A percentile compares a stretch with the other conserved stretches of the same genome.
phyloP scores from a whole-genome alignment of 805 yeast species.

The Metschnikowia vanudenii region DNA sequence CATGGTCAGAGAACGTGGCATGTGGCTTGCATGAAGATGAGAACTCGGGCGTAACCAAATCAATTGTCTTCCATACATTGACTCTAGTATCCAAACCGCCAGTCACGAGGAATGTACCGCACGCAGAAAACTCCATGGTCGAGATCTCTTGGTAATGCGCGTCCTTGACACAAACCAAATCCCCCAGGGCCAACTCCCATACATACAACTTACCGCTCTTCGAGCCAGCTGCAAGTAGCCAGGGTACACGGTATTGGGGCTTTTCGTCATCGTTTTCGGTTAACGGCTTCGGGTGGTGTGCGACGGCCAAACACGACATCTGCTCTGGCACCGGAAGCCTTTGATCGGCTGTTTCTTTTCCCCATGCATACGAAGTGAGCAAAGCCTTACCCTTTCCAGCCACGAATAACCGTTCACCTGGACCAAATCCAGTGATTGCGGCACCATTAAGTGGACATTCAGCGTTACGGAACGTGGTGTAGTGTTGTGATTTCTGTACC shows the following conservation, averaged over 20 bases:
- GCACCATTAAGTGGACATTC: constrained; percentile 48
- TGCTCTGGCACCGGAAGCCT: constrained; percentile 83
- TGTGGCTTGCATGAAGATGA: constrained; percentile 52
- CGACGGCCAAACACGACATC: constrained; percentile 53
- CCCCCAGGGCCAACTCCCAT: constrained; percentile 84
- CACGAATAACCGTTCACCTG: constrained; percentile 55
- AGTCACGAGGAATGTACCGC: constrained; percentile 64
- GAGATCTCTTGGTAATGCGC: constrained; percentile 82
- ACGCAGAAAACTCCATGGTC: constrained; percentile 54
- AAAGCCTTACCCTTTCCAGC: constrained; percentile 73
- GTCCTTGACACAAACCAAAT: constrained; percentile 66
- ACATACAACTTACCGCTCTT: constrained; percentile 72
- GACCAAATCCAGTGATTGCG: constrained; percentile 44
- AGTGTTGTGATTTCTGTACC: constrained; percentile 47
- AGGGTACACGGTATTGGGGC: constrained; percentile 52
- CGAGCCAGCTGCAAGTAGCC: constrained; percentile 73
- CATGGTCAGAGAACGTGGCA: constrained; percentile 59
- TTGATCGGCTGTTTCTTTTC: constrained; percentile 73
- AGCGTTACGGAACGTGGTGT: constrained; percentile 52
- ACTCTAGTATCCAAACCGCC: constrained; percentile 83
- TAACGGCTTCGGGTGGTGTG: constrained; percentile 28
- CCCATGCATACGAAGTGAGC: constrained; percentile 67
- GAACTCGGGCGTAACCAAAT: constrained; percentile 45
- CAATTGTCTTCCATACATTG: constrained; percentile 68
- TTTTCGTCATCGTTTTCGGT: neutral